phyloP scores from a whole-genome alignment of 768 basidiomycete genomes.

The Harrya chromipes region DNA sequence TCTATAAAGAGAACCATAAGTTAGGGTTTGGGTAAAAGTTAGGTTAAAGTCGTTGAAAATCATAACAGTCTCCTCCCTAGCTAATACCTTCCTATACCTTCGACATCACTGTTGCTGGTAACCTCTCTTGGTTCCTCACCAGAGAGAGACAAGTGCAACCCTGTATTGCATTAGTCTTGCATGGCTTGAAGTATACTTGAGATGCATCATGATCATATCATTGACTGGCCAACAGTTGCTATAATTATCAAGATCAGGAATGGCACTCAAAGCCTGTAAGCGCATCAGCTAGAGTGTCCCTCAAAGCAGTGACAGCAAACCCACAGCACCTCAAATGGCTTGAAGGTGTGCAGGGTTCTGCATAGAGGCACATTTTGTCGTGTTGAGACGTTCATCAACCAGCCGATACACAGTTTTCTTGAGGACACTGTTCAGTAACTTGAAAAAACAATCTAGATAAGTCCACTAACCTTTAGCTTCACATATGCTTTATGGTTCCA shows the following conservation, averaged over 20 bases:
- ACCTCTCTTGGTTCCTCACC: no score
- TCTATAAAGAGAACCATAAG: no score
- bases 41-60: no score
- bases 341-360: slow-evolving; percentile 1
- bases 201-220: slow-evolving; percentile 8
- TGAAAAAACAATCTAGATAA: background rate
- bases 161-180: background rate
- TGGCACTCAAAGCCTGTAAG: background rate
- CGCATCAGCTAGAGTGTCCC: background rate
- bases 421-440: background rate
- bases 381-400: slow-evolving; percentile 8
- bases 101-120: no score
- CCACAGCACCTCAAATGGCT: background rate
- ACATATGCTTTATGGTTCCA: slow-evolving; percentile 18
- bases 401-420: background rate
- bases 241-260: slow-evolving; percentile 13
- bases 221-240: slow-evolving; percentile 4
- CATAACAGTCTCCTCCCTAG: no score
- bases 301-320: background rate
- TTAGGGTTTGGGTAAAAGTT: no score
- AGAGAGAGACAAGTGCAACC: no score
- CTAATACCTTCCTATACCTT: no score
- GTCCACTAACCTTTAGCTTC: slow-evolving; percentile 18
- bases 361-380: slow-evolving; percentile 5
- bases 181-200: slow-evolving; percentile 6